phyloP scores from a whole-genome alignment of 2,329 filamentous ascomycete genomes.

The Aspergillus japonicus region DNA sequence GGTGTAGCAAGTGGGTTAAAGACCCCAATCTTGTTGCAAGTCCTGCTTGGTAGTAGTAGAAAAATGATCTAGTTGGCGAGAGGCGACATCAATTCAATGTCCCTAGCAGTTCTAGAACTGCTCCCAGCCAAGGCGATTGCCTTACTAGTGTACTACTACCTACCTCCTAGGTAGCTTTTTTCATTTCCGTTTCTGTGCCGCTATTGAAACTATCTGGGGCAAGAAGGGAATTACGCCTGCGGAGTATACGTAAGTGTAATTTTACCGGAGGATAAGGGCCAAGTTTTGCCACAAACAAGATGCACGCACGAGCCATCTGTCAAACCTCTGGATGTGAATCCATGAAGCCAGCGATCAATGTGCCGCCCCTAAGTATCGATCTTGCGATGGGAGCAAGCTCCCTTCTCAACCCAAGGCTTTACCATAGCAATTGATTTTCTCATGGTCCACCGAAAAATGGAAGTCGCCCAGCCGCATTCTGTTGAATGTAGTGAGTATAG shows the following conservation, averaged over 20 bases:
- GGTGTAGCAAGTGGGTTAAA: too few relatives aligned
- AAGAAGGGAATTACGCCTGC: too few relatives aligned
- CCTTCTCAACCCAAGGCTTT: not conserved
- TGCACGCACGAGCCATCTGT: not conserved
- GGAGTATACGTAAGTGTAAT: not conserved
- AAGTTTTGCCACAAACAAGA: not conserved
- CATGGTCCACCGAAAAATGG: not conserved
- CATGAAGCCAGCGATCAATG: not conserved
- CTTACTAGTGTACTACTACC: too few relatives aligned
- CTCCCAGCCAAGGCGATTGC: not conserved
- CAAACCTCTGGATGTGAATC: not conserved
- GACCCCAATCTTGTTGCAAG: too few relatives aligned
- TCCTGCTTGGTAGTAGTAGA: too few relatives aligned
- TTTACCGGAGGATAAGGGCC: not conserved
- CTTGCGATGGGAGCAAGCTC: not conserved
- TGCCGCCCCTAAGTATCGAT: not conserved
- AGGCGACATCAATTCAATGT: not conserved
- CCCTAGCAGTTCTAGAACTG: not conserved
- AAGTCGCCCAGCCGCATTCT: not conserved
- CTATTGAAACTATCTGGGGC: not conserved
- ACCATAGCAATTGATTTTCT: not conserved
- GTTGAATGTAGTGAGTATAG: not conserved
- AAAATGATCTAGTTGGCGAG: not conserved
- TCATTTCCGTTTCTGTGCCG: not conserved
- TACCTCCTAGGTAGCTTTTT: not conserved